Evolutionary conservation across 73 alveolate species (phyloP), one percentile per base, ranked within the genome.

Genomic region (Paramecium pentaurelia): DNA sequence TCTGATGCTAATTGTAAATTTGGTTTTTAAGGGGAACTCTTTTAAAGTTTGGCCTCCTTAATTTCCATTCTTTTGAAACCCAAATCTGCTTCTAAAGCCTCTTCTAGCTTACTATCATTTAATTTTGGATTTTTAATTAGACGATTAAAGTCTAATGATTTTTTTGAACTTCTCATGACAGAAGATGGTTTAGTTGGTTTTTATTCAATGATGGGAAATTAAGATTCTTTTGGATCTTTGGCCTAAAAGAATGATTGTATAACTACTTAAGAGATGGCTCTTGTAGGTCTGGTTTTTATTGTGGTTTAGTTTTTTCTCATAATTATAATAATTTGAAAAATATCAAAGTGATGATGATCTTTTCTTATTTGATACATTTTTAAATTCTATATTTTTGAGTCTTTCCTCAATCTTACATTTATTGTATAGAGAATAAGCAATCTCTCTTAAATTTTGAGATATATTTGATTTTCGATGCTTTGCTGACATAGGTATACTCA

Each of bases 301-400:
- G 49, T 49, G 49, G 91, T 27, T 49, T 27, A 18, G 34, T 49
- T 80, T 47, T 80, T 80, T 80, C 91, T 40, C 91, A 80, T 80
- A 80, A 25, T 45, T 45, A 80, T 80, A 45, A 80, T 80, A 80
- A 80, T 44, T 32, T 80, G 58, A 80, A 54, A 42, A 36, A 38
- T 30, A 75, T 75, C 58, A 75, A 75, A 75, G 60, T n/a, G 60
- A 75, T 18, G 60, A 38, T 28, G 91, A 80, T 80, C 91, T 80
- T 3, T 18, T 32, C 58, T 80, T 49, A 14, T 36, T 44, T 12
- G 14, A 18, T 80, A 38, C 42, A 20, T 27, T 49, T 44, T 40
- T 25, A 11, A 45, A 80, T 25, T 80, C 75, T 22, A 45, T 40
- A 4, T 44, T 3, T 47, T 49, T 44, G 30, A 73, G 60, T 36